Percentiles rank a stretch among this genome's conserved stretches.
Evolutionary conservation across 192 early-diverging fungal genomes (phyloP).

Genomic region (Backusella tarrabulga): DNA sequence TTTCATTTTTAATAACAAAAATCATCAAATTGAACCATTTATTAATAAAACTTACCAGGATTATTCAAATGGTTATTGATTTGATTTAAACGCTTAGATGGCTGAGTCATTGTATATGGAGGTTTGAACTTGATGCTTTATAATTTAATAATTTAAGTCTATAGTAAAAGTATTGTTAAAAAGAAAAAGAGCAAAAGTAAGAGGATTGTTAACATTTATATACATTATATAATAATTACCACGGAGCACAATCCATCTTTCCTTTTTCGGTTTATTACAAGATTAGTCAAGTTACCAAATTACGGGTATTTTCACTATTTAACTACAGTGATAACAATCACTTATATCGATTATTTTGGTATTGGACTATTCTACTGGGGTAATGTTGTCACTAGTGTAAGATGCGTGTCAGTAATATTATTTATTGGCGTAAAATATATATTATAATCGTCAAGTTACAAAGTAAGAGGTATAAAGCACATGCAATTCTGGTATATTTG

Average conservation of each 20-base stretch:
- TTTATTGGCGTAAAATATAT: not conserved
- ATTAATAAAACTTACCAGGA: not conserved
- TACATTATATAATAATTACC: not conserved
- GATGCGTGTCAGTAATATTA: not conserved
- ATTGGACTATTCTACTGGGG: not conserved
- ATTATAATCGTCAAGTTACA: not conserved
- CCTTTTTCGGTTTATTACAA: conserved; percentile 1
- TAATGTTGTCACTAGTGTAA: not conserved
- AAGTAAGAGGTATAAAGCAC: not conserved
- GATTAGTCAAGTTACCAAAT: conserved; percentile 7
- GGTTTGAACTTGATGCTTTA: not conserved
- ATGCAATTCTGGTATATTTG: not conserved
- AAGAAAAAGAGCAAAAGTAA: not conserved
- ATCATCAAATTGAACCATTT: not conserved
- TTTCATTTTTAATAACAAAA: not conserved
- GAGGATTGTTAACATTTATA: not conserved
- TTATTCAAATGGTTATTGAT: conserved; percentile 7
- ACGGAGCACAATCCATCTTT: not conserved
- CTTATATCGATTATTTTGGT: not conserved
- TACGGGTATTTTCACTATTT: not conserved
- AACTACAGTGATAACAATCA: not conserved
- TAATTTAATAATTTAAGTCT: not conserved
- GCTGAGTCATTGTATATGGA: not conserved
- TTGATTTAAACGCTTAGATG: conserved; percentile 15
- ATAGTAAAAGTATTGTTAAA: not conserved